Base-by-base conservation (phyloP, 352 stramenopile genomes). In the Pythium periplocum region DNA sequence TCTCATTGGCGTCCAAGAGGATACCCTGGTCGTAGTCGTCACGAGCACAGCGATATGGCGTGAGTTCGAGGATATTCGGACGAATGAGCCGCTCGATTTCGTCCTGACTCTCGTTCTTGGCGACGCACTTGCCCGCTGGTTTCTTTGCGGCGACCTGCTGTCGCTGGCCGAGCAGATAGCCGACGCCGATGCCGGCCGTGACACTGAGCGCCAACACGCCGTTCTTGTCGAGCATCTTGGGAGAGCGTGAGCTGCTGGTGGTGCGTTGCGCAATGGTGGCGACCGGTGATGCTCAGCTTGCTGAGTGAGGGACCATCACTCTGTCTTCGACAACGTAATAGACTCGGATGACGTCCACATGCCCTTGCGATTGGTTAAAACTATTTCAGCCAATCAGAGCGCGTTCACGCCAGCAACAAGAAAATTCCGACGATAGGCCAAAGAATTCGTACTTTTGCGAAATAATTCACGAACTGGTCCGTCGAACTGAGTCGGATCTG, bases 1-100 rank as follows among this genome's bases (percentile, higher is more conserved):
- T 99, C 75, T 99, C 96, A 57, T 99, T 99, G 47, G 96, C 96
- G 73, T 99, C 96, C 56, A 99, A 76, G 33, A 99, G 67, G 51
- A 98, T 91, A 30, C 85, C 86, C 66, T 90, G 58, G 58, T 93
- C 77, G 72, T 98, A 98, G 71, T 98, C 95, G 61, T 99, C 96
- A 41, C 96, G 87, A 5, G 96, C 96, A 64, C 96, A 99, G 37
- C 96, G 93, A 69, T 99, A 99, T 3, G 96, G 96, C 48, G 91
- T 94, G 44, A 99, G 77, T 37, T 83, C 71, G 41, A 98, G 68
- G 57, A 99, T 98, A 74, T 99, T 99, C 48, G 89, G 86, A n/a
- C 96, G 90, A 46, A 98, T 97, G 48, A 99, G 80, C 7, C 75
- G 62, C 61, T 88, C 78, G 12, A 93, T 62, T 51, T 92, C 82